Base-by-base conservation (phyloP, 2,329 filamentous ascomycete species). In the Sordariomycetes sp. region DNA sequence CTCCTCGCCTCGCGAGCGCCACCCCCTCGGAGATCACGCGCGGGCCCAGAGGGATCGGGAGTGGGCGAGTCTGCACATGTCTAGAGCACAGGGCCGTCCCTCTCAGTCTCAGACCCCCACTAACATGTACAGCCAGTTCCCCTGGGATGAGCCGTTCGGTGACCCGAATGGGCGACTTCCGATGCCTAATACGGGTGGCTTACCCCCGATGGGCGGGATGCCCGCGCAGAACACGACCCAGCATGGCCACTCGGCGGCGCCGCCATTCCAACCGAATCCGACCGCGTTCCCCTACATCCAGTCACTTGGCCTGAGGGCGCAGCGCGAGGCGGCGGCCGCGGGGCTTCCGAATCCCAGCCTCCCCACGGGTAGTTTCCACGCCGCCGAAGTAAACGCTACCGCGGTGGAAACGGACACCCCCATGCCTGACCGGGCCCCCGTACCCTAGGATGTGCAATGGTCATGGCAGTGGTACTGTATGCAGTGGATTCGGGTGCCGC, bases 351-450 rank as follows among this genome's bases (percentile, higher is more conserved):
- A 34, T 35, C 13, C 22, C n/a, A 48, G 24, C 15, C 17, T n/a
- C 39, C n/a, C 39, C 39, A n/a, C 24, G 20, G 28, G n/a, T n/a
- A 48, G 48, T 7, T 28, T 42, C 15, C 39, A 56, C 13, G 17
- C 20, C 12, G 25, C 28, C n/a, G n/a, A 39, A 20, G 17, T 48
- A 22, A 50, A 28, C 17, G n/a, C 54, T 25, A 15, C 24, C n/a
- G 10, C 45, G 28, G 48, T n/a, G 34, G 55, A 48, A 6, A 35
- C 52, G 45, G 55, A 56, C n/a, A 56, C 32, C 22, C 55, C 55
- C n/a, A 56, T 56, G 55, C 55, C 55, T 10, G 55, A 56, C 22
- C 45, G 55, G 17, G 48, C 22, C 45, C 20, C 45, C 22, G 45
- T 20, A 22, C 45, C 45, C 20, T 50, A 50, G 45, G n/a, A 22